Conservation (phyloP, 1,284 basidiomycete species). For the Sporisorium graminicola region DNA sequence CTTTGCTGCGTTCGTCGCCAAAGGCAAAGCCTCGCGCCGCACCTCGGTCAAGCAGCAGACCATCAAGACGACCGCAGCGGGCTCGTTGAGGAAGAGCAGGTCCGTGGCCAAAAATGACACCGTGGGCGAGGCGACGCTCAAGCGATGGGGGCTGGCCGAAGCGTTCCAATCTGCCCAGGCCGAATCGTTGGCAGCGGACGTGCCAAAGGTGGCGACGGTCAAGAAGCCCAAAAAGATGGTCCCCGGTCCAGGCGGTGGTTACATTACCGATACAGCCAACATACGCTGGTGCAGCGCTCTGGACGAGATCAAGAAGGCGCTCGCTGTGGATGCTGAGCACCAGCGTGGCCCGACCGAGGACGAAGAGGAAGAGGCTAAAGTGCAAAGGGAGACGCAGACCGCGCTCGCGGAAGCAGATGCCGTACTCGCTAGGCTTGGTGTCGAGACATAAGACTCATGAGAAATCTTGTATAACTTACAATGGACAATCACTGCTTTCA, state of each 20-base stretch:
- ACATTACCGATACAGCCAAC: conserved; percentile 63
- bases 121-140: conserved; percentile 33
- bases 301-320: conserved; percentile 60
- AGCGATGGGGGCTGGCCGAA: conserved; percentile 44
- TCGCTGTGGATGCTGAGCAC: conserved; percentile 24
- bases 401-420: conserved; percentile 28
- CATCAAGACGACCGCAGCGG: conserved; percentile 13
- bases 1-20: conserved; percentile 39
- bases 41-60: conserved; percentile 29
- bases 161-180: conserved; percentile 31
- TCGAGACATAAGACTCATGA: conserved; percentile 24
- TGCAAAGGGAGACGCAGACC: conserved; percentile 22
- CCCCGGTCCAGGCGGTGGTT: conserved; percentile 53
- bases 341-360: background rate
- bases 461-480: too few species aligned
- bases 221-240: conserved; percentile 56
- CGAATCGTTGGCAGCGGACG: background rate
- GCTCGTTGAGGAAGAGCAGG: conserved; percentile 27
- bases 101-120: conserved; percentile 14
- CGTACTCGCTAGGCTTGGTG: conserved; percentile 28
- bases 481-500: too few species aligned
- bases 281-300: conserved; percentile 58
- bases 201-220: conserved; percentile 12
- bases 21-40: conserved; percentile 41
- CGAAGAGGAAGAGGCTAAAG: conserved; percentile 11